A percentile compares a stretch with the other conserved stretches of the same genome.
These are phyloP conservation scores for Malassezia obtusa DNA, from an alignment of 1,284 basidiomycete genomes.

Conservation along the genomic window DNA sequence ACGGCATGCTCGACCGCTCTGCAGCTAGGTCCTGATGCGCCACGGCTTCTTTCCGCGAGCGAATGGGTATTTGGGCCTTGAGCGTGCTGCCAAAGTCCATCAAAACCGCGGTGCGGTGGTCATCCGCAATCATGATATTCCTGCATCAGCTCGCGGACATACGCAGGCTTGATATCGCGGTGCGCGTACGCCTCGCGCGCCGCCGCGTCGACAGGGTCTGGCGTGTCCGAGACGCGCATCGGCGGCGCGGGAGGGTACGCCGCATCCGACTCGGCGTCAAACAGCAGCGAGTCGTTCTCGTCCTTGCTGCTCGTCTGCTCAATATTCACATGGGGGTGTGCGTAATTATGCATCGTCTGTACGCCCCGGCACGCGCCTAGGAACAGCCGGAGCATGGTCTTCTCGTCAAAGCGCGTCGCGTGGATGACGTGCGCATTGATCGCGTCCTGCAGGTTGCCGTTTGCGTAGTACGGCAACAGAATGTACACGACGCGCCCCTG, in stretches of 20 bases:
- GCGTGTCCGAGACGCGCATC: conserved; percentile 51
- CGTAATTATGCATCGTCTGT: conserved; percentile 70
- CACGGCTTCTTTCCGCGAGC: conserved; percentile 68
- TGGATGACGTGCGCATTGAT: conserved; percentile 80
- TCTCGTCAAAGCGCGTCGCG: conserved; percentile 72
- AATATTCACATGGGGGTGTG: conserved; percentile 23
- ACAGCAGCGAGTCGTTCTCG: conserved; percentile 21
- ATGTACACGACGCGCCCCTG: conserved; percentile 40
- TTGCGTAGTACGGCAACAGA: conserved; percentile 80
- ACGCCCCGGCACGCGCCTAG: conserved; percentile 87
- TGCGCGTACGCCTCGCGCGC: conserved; percentile 73
- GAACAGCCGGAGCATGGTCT: conserved; percentile 77
- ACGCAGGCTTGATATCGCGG: conserved; percentile 93
- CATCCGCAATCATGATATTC: conserved; percentile 91
- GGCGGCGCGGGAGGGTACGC: conserved; percentile 16
- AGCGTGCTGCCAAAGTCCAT: conserved; percentile 95
- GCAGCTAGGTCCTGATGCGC: conserved; percentile 46
- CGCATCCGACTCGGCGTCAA: conserved; percentile 42
- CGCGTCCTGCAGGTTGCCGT: conserved; percentile 76
- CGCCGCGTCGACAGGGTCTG: conserved; percentile 19
- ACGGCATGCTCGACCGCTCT: conserved; percentile 46
- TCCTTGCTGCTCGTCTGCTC: conserved; percentile 17
- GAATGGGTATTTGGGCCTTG: conserved; percentile 67
- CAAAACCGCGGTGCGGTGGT: conserved; percentile 64
- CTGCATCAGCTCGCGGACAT: conserved; percentile 41